Percentiles rank a stretch among this genome's conserved stretches.
phyloP scores from a whole-genome alignment of 176 grass and related monocot species.

The Triticum dicoccoides region DNA sequence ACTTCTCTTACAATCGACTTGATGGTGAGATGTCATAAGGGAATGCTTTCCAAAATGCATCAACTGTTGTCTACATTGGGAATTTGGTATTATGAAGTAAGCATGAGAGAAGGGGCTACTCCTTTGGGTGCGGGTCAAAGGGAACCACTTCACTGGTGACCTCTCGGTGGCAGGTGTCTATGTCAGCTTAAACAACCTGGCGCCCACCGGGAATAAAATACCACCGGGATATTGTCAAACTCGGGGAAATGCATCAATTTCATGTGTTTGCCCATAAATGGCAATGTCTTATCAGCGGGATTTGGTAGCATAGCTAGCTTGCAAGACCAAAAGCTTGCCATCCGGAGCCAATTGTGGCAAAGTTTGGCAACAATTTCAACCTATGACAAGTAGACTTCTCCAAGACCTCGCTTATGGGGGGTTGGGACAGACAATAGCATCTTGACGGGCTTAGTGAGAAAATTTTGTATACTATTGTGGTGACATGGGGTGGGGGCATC shows the following conservation, averaged over 20 bases:
- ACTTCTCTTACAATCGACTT: slow-evolving; percentile 87
- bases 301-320: slow-evolving; percentile 52
- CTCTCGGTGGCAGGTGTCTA: slow-evolving; percentile 66
- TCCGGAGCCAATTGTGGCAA: slow-evolving; percentile 45
- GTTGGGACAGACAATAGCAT: too few relatives aligned
- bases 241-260: slow-evolving; percentile 64
- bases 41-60: slow-evolving; percentile 48
- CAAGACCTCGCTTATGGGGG: slow-evolving; percentile 39
- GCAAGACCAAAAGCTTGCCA: slow-evolving; percentile 42
- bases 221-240: slow-evolving; percentile 46
- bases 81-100: slow-evolving; percentile 27
- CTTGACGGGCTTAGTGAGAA: too few relatives aligned
- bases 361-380: slow-evolving; percentile 24
- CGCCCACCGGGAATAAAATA: slow-evolving; percentile 52
- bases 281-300: slow-evolving; percentile 46
- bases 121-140: slow-evolving; percentile 28
- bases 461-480: too few relatives aligned
- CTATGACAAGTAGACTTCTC: slow-evolving; percentile 57
- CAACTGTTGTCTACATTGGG: slow-evolving; percentile 40
- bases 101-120: too few relatives aligned
- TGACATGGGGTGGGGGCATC: too few relatives aligned
- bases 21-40: slow-evolving; percentile 55
- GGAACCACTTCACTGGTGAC: slow-evolving; percentile 67
- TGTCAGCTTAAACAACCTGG: slow-evolving; percentile 46
- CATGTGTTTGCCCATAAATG: slow-evolving; percentile 41